phyloP scores from a whole-genome alignment of 2,329 filamentous ascomycete genomes.

The Chalara sp. region DNA sequence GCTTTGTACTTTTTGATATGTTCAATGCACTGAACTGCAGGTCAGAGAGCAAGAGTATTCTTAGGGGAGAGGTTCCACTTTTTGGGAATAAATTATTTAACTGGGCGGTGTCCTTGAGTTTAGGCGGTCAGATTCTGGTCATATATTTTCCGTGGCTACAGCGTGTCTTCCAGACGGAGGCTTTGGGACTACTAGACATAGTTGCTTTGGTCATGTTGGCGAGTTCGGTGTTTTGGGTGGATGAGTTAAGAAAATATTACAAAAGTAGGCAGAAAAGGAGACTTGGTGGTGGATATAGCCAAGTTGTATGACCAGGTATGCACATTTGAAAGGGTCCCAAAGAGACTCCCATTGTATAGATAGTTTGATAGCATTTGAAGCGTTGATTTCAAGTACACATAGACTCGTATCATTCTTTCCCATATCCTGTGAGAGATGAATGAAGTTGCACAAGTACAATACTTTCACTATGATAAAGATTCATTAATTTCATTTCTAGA shows the following conservation, averaged over 20 bases:
- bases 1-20: conserved; percentile 99
- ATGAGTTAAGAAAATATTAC: conserved; percentile 82
- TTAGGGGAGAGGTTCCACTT: conserved; percentile 76
- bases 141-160: conserved; percentile 94
- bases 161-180: conserved; percentile 92
- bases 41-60: conserved; percentile 81
- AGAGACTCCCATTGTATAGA: too few species aligned
- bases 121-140: conserved; percentile 81
- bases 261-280: conserved; percentile 49
- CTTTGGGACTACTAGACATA: conserved; percentile 67
- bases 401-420: too few species aligned
- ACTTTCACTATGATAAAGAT: too few species aligned
- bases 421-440: too few species aligned
- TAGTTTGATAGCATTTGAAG: too few species aligned
- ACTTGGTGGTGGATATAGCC: conserved; percentile 56
- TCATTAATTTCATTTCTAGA: too few species aligned
- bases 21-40: conserved; percentile 95
- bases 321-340: too few species aligned
- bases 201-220: conserved; percentile 66
- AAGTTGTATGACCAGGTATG: conserved; percentile 44
- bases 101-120: conserved; percentile 80
- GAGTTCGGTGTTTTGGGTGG: conserved; percentile 90
- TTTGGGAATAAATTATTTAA: conserved; percentile 93
- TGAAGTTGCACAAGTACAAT: too few species aligned
- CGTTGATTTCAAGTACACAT: too few species aligned